Conservation (phyloP, 495 filamentous ascomycete species). For the Lepraria neglecta region DNA sequence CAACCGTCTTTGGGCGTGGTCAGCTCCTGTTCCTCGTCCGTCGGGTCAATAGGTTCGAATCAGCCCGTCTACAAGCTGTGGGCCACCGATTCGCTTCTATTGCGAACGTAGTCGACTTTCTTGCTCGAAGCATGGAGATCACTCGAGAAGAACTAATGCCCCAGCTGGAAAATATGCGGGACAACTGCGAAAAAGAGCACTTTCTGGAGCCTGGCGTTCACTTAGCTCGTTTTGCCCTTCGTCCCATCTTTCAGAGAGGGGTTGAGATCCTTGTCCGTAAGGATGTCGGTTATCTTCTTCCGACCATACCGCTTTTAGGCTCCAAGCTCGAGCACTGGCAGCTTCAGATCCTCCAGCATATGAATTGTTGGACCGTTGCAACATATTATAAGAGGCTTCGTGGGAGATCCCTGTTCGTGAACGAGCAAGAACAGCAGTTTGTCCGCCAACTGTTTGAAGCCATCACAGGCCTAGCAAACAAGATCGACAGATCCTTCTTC, state of each 20-base stretch:
- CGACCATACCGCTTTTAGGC: slow-evolving; percentile 53
- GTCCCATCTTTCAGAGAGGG: slow-evolving; percentile 57
- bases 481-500: slow-evolving; percentile 44
- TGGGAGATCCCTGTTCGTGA: slow-evolving; percentile 30
- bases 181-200: slow-evolving; percentile 46
- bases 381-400: slow-evolving; percentile 41
- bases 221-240: slow-evolving; percentile 67
- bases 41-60: slow-evolving; percentile 49
- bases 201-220: slow-evolving; percentile 63
- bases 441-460: slow-evolving; percentile 37
- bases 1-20: slow-evolving; percentile 51
- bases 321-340: slow-evolving; percentile 54
- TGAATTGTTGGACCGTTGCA: slow-evolving; percentile 54
- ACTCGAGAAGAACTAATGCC: slow-evolving; percentile 45
- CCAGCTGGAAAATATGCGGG: slow-evolving; percentile 55
- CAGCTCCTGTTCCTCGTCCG: slow-evolving; percentile 79
- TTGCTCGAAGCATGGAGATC: slow-evolving; percentile 68
- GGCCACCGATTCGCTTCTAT: slow-evolving; percentile 72
- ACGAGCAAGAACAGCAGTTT: slow-evolving; percentile 37
- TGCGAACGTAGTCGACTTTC: slow-evolving; percentile 58
- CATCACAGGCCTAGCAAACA: slow-evolving; percentile 38
- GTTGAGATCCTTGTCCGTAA: slow-evolving; percentile 71
- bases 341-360: slow-evolving; percentile 46
- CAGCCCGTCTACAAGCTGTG: slow-evolving; percentile 55
- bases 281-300: slow-evolving; percentile 58